Evolutionary conservation across 1,139 yeast species (phyloP).

Genomic region (Arxiozyma slooffiae): DNA sequence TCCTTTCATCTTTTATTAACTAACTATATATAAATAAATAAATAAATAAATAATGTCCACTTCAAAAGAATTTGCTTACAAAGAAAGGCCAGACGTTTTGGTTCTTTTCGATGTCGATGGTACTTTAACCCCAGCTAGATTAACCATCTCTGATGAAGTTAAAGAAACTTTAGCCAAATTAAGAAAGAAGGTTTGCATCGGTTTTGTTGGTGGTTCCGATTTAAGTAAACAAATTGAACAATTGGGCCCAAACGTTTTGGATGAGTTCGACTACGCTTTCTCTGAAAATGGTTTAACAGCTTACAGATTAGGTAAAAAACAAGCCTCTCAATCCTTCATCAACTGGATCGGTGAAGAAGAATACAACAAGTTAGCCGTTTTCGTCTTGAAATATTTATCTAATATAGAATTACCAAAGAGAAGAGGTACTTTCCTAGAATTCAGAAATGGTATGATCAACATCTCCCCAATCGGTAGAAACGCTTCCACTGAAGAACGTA

Average conservation of each 20-base stretch:
- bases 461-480: conserved; percentile 98
- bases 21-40: too few species aligned
- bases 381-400: conserved; percentile 74
- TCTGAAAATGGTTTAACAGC: conserved; percentile 98
- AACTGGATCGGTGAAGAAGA: conserved; percentile 92
- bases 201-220: conserved; percentile 98
- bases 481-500: conserved; percentile 88
- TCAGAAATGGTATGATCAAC: conserved; percentile 98
- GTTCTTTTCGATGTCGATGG: conserved; percentile 97
- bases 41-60: not conserved
- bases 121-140: conserved; percentile 95
- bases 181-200: conserved; percentile 86
- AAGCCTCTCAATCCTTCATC: conserved; percentile 89
- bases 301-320: conserved; percentile 75
- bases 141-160: conserved; percentile 72
- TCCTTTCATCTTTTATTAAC: not conserved
- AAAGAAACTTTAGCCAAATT: conserved; percentile 56
- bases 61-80: conserved; percentile 31
- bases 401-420: conserved; percentile 82
- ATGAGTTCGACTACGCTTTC: conserved; percentile 89
- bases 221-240: conserved; percentile 92
- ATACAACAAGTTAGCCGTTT: conserved; percentile 80
- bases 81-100: conserved; percentile 37
- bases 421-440: conserved; percentile 97
- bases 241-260: conserved; percentile 67